Evolutionary conservation across 2,329 filamentous ascomycete species (phyloP).

Genomic region (Colletotrichum sp.): DNA sequence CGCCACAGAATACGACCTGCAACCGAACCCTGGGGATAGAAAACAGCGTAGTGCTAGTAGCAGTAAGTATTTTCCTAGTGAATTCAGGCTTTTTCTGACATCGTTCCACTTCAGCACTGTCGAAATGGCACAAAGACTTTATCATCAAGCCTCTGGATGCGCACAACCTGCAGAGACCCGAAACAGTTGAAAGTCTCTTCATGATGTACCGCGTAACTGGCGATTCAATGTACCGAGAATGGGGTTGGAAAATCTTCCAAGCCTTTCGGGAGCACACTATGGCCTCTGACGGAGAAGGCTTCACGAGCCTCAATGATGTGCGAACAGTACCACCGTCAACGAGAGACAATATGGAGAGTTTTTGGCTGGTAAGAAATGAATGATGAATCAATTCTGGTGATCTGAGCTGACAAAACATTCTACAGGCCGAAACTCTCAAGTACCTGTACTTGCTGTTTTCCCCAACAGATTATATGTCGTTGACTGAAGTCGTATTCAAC

Average conservation of each 20-base stretch:
- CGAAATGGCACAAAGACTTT: constrained; percentile 77
- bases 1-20: constrained; percentile 59
- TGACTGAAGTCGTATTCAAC: constrained; percentile 90
- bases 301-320: constrained; percentile 68
- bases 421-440: constrained; percentile 86
- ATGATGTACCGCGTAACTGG: constrained; percentile 83
- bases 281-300: constrained; percentile 58
- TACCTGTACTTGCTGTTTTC: constrained; percentile 97
- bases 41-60: not conserved
- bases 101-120: not conserved
- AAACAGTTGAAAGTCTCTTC: constrained; percentile 77
- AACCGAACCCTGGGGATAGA: constrained; percentile 47
- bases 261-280: constrained; percentile 70
- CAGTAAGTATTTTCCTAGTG: not conserved
- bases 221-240: constrained; percentile 72
- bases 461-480: constrained; percentile 70
- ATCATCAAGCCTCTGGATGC: constrained; percentile 72
- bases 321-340: constrained; percentile 53
- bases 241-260: constrained; percentile 82
- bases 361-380: constrained; percentile 59
- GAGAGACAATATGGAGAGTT: constrained; percentile 78
- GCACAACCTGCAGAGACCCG: constrained; percentile 77
- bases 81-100: not conserved
- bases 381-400: not conserved
- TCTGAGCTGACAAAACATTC: not conserved